Conservation (phyloP, 2,329 filamentous ascomycete species). For the Parastagonospora avenae region DNA sequence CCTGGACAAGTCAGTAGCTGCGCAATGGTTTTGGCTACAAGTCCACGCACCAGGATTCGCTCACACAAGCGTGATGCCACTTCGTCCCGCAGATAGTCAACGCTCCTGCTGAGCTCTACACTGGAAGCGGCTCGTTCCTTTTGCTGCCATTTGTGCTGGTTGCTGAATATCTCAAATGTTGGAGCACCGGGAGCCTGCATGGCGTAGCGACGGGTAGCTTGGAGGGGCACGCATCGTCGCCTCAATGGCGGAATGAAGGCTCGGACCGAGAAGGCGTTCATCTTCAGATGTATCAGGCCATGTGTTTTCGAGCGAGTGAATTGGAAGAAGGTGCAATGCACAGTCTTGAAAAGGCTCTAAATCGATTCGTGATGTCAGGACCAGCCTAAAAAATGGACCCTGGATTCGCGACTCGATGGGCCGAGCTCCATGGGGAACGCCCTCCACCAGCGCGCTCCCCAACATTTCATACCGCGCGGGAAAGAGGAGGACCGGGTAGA, state of each 20-base stretch:
- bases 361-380: slow-evolving; percentile 4
- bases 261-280: slow-evolving; percentile 41
- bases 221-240: slow-evolving; percentile 30
- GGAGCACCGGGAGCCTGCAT: slow-evolving; percentile 77
- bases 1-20: slow-evolving; percentile 56
- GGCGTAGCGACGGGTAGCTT: slow-evolving; percentile 66
- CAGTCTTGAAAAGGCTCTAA: background rate
- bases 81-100: slow-evolving; percentile 94
- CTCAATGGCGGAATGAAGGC: slow-evolving; percentile 43
- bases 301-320: background rate
- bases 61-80: slow-evolving; percentile 85
- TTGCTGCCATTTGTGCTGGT: slow-evolving; percentile 84
- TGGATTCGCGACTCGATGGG: background rate
- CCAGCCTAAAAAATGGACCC: background rate
- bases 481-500: slow-evolving; percentile 4
- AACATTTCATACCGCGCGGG: slow-evolving; percentile 7
- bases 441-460: background rate
- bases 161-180: slow-evolving; percentile 89
- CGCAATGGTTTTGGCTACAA: background rate
- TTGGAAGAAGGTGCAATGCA: background rate
- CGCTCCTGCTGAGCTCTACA: slow-evolving; percentile 72
- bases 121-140: slow-evolving; percentile 82
- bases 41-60: slow-evolving; percentile 69
- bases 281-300: slow-evolving; percentile 8
- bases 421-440: background rate